Percentiles rank a stretch among this genome's conserved stretches.
Conservation (phyloP, 495 filamentous ascomycete genomes). For the Penicillium cosmopolitanum region DNA sequence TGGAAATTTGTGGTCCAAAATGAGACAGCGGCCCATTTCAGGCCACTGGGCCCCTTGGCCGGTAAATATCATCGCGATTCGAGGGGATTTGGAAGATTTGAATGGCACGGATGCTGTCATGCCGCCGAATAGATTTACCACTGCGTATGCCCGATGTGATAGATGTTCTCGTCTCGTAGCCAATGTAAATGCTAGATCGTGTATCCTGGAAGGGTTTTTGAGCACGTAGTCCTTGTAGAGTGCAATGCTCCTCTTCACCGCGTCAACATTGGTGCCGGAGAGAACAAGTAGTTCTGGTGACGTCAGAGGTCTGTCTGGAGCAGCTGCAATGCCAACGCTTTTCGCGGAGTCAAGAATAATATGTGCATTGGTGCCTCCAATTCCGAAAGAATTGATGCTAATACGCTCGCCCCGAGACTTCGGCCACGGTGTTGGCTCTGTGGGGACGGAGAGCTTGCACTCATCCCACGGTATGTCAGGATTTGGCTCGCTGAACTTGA, state of each 20-base stretch:
- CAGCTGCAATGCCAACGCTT: background rate
- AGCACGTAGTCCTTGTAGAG: background rate
- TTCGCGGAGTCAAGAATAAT: constrained; percentile 16
- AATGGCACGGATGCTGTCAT: background rate
- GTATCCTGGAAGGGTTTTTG: background rate
- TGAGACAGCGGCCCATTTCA: constrained; percentile 40
- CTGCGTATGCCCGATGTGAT: constrained; percentile 5
- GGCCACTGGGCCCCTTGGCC: constrained; percentile 66
- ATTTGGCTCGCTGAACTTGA: constrained; percentile 33
- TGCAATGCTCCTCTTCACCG: constrained; percentile 2
- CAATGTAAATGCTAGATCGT: constrained; percentile 19
- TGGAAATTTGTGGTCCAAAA: constrained; percentile 24
- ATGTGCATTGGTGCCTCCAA: constrained; percentile 35
- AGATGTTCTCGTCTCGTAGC: constrained; percentile 10
- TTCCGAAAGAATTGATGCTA: constrained; percentile 30
- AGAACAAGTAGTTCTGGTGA: constrained; percentile 14
- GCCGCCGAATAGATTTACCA: background rate
- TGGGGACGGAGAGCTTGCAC: constrained; percentile 26
- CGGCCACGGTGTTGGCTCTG: constrained; percentile 35
- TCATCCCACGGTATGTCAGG: constrained; percentile 33
- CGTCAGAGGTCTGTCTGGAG: background rate
- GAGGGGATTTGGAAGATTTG: constrained; percentile 28
- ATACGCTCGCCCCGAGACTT: constrained; percentile 16
- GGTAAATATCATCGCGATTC: constrained; percentile 67
- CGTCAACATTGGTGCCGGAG: constrained; percentile 13